phyloP scores from a whole-genome alignment of 2,329 filamentous ascomycete species.

The Penicillium sp. region DNA sequence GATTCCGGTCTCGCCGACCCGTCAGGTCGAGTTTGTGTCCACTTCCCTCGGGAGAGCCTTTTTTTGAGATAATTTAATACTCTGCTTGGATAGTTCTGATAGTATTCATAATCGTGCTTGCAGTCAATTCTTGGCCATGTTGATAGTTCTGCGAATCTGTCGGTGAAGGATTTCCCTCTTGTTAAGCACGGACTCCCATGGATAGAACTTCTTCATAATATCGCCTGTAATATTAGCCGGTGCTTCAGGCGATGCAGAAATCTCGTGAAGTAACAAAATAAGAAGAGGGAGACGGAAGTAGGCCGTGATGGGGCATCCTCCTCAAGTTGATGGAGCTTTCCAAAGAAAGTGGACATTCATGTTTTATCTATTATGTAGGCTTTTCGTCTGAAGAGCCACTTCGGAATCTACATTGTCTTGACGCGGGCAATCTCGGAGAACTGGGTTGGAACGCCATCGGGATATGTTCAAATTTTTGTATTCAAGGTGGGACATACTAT shows the following conservation, averaged over 20 bases:
- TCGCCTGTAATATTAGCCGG: background rate
- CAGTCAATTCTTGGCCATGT: background rate
- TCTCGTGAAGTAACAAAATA: background rate
- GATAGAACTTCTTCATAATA: background rate
- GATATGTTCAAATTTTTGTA: background rate
- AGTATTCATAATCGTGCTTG: too few species aligned
- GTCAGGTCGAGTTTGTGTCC: too few species aligned
- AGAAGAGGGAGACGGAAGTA: conserved; percentile 3
- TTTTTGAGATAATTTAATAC: background rate
- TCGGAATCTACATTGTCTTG: background rate
- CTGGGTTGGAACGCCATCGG: background rate
- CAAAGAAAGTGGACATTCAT: background rate
- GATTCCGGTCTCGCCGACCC: conserved; percentile 21
- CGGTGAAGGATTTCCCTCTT: background rate
- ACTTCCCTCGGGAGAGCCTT: too few species aligned
- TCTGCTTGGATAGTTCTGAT: background rate
- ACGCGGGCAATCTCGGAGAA: background rate
- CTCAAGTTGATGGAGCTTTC: background rate
- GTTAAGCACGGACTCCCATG: background rate
- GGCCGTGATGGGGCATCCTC: background rate
- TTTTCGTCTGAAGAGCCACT: background rate
- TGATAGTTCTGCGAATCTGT: background rate
- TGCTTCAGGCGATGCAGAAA: background rate
- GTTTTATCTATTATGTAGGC: background rate
- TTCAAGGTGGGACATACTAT: too few species aligned